Conservation (phyloP, 2,329 filamentous ascomycete species). For the Mycosphaerella sp. region DNA sequence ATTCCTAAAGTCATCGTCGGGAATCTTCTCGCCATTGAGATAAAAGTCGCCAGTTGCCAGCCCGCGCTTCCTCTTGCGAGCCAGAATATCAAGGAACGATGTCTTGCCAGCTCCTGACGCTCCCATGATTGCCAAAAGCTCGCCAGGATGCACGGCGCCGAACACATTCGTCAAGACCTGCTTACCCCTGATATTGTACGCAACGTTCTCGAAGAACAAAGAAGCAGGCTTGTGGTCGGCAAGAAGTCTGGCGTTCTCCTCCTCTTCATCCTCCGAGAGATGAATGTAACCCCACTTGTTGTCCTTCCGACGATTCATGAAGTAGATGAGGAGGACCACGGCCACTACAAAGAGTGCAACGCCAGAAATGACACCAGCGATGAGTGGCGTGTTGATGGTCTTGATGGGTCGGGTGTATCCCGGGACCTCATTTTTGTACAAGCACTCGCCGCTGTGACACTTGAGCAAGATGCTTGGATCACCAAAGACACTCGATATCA, state of each 20-base stretch:
- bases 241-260: conserved; percentile 80
- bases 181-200: conserved; percentile 81
- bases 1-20: conserved; percentile 76
- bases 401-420: conserved; percentile 85
- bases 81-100: conserved; percentile 91
- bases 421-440: conserved; percentile 87
- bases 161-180: conserved; percentile 73
- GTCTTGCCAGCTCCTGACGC: conserved; percentile 97
- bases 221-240: conserved; percentile 86
- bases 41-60: conserved; percentile 72
- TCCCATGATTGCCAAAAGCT: conserved; percentile 96
- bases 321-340: conserved; percentile 78
- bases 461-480: conserved; percentile 80
- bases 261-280: conserved; percentile 73
- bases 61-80: conserved; percentile 93
- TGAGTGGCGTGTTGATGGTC: conserved; percentile 93
- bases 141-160: conserved; percentile 87
- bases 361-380: conserved; percentile 84
- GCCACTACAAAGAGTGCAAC: conserved; percentile 84
- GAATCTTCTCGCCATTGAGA: conserved; percentile 87
- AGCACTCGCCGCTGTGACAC: conserved; percentile 82
- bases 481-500: conserved; percentile 84
- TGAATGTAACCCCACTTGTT: conserved; percentile 63
- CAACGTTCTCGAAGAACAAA: conserved; percentile 80
- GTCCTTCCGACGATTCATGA: conserved; percentile 68